Evolutionary conservation across 129 eudicot genomes (phyloP).

Genomic region (Arctium lappa): DNA sequence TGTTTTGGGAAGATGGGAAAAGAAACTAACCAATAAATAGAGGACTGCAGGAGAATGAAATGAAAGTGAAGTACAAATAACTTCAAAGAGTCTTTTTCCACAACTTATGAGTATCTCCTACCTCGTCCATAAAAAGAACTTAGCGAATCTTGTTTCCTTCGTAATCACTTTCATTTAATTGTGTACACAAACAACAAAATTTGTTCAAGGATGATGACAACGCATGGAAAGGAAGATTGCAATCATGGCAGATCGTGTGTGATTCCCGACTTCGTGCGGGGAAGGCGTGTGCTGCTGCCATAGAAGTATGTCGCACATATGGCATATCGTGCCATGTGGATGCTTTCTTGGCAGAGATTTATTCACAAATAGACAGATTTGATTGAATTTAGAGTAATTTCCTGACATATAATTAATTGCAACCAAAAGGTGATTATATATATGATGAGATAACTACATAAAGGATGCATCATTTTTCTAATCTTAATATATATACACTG

Average conservation of each 20-base stretch:
- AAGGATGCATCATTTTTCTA: too few species aligned
- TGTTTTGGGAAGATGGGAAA: constrained; percentile 7
- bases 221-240: constrained; percentile 5
- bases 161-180: neutral
- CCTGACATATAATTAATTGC: neutral
- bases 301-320: too few species aligned
- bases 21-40: constrained; percentile 2
- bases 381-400: constrained; percentile 1
- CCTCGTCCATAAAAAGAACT: constrained; percentile 4
- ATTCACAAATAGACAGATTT: constrained; percentile 11
- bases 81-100: constrained; percentile 7
- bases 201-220: neutral
- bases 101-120: constrained; percentile 4
- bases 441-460: constrained; percentile 7
- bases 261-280: constrained; percentile 9
- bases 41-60: neutral
- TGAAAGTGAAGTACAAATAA: constrained; percentile 6
- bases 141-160: neutral
- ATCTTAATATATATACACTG: too few species aligned
- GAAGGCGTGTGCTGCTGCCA: constrained; percentile 16
- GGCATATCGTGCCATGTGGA: too few species aligned
- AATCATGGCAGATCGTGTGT: constrained; percentile 18
- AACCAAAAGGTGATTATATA: constrained; percentile 17
- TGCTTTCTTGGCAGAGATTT: neutral
- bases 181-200: neutral